Conservation (phyloP, 768 basidiomycete genomes). For the Trametes villosa region DNA sequence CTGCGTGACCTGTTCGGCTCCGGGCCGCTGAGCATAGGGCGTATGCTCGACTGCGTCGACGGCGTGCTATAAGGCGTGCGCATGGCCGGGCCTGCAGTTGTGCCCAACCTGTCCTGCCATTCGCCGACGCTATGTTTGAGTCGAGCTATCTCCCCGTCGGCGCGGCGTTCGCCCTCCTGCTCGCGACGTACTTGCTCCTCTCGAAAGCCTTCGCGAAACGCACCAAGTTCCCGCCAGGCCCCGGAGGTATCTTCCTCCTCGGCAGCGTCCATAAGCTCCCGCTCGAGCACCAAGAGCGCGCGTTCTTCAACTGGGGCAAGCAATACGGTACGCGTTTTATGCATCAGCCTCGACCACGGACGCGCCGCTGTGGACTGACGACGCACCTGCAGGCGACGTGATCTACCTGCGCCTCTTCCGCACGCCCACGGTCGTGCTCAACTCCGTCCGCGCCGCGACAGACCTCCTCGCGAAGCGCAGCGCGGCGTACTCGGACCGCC, state of each 20-base stretch:
- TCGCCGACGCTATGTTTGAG: too few relatives aligned
- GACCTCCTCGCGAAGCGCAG: constrained; percentile 35
- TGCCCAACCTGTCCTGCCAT: too few relatives aligned
- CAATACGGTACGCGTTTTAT: constrained; percentile 17
- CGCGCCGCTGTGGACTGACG: not conserved
- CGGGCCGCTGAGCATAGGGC: too few relatives aligned
- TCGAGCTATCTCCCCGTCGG: too few relatives aligned
- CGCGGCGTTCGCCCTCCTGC: too few relatives aligned
- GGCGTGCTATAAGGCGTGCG: too few relatives aligned
- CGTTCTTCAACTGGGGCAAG: constrained; percentile 18
- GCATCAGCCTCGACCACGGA: not conserved
- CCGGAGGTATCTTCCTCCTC: constrained; percentile 17
- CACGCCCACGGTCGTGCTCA: constrained; percentile 31
- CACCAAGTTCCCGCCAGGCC: constrained; percentile 24
- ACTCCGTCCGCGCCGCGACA: constrained; percentile 25
- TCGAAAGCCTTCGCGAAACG: not conserved
- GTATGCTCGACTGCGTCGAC: too few relatives aligned
- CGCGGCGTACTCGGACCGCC: constrained; percentile 33
- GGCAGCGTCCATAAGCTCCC: constrained; percentile 27
- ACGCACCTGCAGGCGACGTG: constrained; percentile 29
- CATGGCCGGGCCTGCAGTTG: too few relatives aligned
- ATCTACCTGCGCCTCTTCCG: constrained; percentile 24
- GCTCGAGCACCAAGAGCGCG: constrained; percentile 8
- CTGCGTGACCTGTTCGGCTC: too few relatives aligned
- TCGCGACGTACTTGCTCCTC: too few relatives aligned